Conservation (phyloP, 768 basidiomycete genomes). For the Saitozyma podzolica region DNA sequence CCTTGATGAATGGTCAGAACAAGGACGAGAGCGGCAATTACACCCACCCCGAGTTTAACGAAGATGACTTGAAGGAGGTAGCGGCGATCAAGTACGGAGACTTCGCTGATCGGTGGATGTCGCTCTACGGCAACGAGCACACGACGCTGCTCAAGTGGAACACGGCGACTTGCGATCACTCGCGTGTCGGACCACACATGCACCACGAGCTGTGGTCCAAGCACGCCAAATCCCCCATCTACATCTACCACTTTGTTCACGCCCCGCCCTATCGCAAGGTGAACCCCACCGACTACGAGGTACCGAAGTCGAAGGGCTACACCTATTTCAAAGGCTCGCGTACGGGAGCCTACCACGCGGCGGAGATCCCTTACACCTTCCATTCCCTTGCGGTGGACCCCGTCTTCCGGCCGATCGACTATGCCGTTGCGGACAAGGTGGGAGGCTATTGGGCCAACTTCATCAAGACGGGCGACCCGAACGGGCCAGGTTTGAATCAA, state of each 20-base stretch:
- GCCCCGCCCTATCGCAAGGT: too few species aligned
- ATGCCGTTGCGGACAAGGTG: conserved; percentile 56
- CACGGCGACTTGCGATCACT: conserved; percentile 55
- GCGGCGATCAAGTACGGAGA: conserved; percentile 37
- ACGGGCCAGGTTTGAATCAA: conserved; percentile 18
- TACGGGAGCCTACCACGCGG: conserved; percentile 57
- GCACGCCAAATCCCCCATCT: conserved; percentile 56
- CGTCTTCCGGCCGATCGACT: conserved; percentile 54
- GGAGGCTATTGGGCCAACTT: conserved; percentile 59
- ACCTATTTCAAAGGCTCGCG: conserved; percentile 54
- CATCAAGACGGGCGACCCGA: conserved; percentile 58
- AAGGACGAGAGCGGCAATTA: conserved; percentile 1
- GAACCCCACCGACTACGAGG: not conserved
- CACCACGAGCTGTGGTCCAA: conserved; percentile 56
- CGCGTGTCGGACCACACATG: conserved; percentile 59
- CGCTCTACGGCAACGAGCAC: conserved; percentile 31
- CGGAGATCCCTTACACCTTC: conserved; percentile 53
- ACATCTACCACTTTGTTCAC: conserved; percentile 59
- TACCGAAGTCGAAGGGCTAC: conserved; percentile 51
- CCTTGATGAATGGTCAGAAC: not conserved
- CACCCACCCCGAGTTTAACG: conserved; percentile 45
- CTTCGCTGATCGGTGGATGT: conserved; percentile 54
- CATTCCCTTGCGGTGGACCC: conserved; percentile 53
- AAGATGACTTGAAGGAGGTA: conserved; percentile 51
- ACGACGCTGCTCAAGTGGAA: conserved; percentile 57